Conservation (phyloP, 177 flowering plant genomes). For the Telopea speciosissima region DNA sequence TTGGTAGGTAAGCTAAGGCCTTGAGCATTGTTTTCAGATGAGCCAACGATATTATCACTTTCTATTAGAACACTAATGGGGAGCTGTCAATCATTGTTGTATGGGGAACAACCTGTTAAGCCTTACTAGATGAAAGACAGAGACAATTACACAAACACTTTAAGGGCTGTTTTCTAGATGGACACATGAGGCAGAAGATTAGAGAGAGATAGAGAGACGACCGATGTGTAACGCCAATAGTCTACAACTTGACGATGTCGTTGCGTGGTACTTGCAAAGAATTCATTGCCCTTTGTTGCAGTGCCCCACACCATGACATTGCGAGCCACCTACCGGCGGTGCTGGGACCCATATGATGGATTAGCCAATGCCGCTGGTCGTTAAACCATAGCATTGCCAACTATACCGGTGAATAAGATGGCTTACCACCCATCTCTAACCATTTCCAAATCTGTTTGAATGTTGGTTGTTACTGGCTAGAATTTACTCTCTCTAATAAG, state of each 20-base stretch:
- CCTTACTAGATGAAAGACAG: no score
- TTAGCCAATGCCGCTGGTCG: conserved; percentile 13
- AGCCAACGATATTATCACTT: conserved; percentile 13
- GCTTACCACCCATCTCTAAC: conserved; percentile 25
- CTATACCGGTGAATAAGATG: conserved; percentile 27
- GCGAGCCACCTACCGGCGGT: neutral
- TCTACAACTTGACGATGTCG: no score
- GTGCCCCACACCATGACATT: conserved; percentile 1
- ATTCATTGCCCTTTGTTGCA: neutral
- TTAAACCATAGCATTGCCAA: conserved; percentile 23
- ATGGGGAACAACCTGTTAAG: conserved; percentile 5
- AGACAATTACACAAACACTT: no score
- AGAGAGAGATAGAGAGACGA: neutral
- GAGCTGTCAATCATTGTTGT: conserved; percentile 1
- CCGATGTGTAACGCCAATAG: neutral
- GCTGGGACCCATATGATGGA: neutral
- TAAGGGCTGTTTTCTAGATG: no score
- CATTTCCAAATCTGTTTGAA: conserved; percentile 18
- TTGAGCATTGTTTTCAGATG: no score
- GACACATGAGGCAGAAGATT: no score
- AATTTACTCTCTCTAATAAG: neutral
- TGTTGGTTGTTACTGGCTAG: conserved; percentile 17
- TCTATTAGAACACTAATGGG: neutral
- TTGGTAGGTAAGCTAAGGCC: neutral
- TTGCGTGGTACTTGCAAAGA: neutral